These are phyloP conservation scores for Spathaspora arborariae DNA, from an alignment of 805 yeast species.

Conservation along the genomic window DNA sequence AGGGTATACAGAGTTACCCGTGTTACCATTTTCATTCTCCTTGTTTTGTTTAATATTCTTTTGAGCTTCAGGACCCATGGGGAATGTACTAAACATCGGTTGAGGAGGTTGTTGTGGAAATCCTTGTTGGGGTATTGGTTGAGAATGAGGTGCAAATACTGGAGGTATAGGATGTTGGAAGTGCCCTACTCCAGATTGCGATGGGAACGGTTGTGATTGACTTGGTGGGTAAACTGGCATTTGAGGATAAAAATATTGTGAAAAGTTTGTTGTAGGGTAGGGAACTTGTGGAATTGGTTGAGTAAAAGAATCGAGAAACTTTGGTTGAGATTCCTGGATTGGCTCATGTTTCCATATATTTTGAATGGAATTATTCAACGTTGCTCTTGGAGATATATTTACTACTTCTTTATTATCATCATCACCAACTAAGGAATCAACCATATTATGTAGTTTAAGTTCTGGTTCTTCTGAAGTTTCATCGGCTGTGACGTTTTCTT, in stretches of 20 bases:
- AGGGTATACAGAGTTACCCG: background rate
- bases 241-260: background rate
- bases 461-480: background rate
- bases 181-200: background rate
- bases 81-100: background rate
- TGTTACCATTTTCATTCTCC: background rate
- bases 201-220: background rate
- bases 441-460: constrained; percentile 14
- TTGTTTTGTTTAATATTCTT: background rate
- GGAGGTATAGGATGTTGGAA: background rate
- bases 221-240: background rate
- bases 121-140: background rate
- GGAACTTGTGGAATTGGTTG: constrained; percentile 1
- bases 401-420: constrained; percentile 4
- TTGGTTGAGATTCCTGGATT: background rate
- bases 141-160: background rate
- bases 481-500: background rate
- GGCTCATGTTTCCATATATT: constrained; percentile 1
- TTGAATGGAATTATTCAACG: background rate
- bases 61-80: background rate
- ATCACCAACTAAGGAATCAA: constrained; percentile 15
- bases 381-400: background rate
- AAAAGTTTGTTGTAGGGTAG: background rate
- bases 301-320: background rate
- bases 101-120: constrained; percentile 1